phyloP scores from a whole-genome alignment of 352 stramenopile species.

The Phytophthora megakarya region DNA sequence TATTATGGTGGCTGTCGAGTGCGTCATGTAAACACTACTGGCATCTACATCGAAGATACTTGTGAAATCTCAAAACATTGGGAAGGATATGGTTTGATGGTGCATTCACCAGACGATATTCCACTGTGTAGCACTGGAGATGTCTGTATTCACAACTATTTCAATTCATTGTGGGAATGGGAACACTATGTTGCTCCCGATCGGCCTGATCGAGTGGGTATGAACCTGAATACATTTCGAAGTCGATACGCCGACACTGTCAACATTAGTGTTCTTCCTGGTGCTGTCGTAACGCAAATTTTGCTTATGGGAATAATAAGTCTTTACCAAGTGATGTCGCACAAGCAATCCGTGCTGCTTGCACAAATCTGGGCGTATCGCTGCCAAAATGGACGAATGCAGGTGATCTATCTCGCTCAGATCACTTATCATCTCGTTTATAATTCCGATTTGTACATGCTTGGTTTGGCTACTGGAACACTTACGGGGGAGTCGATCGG shows the following conservation, averaged over 20 bases:
- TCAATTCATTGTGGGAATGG: slow-evolving; percentile 35
- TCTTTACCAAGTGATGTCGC: slow-evolving; percentile 33
- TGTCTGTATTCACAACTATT: slow-evolving; percentile 33
- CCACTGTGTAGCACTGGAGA: slow-evolving; percentile 25
- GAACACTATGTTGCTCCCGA: slow-evolving; percentile 3
- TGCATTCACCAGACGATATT: slow-evolving; percentile 31
- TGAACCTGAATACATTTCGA: slow-evolving; percentile 25
- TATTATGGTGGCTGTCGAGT: slow-evolving; percentile 35
- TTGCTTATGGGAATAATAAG: slow-evolving; percentile 22
- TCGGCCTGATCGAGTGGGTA: slow-evolving; percentile 14
- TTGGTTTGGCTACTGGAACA: slow-evolving; percentile 26
- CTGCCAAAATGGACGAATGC: slow-evolving; percentile 32
- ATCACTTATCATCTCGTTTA: slow-evolving; percentile 28
- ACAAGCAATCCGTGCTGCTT: slow-evolving; percentile 25
- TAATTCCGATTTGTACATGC: slow-evolving; percentile 30
- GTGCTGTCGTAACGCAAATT: slow-evolving; percentile 32
- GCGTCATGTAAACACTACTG: slow-evolving; percentile 22
- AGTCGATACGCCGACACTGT: slow-evolving; percentile 26
- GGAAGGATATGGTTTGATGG: slow-evolving; percentile 28
- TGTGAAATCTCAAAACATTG: slow-evolving; percentile 18
- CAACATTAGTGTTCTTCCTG: slow-evolving; percentile 25
- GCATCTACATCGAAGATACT: slow-evolving; percentile 28
- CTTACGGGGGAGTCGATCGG: slow-evolving; percentile 21
- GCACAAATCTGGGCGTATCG: slow-evolving; percentile 38
- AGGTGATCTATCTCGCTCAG: slow-evolving; percentile 26